Conservation (phyloP, 768 basidiomycete genomes). For the Rhizopogon vinicolor region DNA sequence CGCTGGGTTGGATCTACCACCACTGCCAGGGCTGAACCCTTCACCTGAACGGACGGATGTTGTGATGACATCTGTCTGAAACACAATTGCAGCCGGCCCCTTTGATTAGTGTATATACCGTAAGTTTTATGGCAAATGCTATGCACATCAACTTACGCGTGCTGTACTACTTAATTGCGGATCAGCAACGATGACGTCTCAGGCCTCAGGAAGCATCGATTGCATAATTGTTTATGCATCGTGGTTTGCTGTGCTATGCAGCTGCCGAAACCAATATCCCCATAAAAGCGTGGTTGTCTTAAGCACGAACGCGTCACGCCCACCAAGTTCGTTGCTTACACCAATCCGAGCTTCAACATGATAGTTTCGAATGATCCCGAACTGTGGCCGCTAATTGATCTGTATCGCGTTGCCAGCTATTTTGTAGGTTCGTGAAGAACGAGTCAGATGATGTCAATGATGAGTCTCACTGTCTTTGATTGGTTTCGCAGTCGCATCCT, state of each 20-base stretch:
- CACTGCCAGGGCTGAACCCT: conserved; percentile 31
- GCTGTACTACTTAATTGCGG: too few species aligned
- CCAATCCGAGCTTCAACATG: too few species aligned
- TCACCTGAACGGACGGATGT: conserved; percentile 34
- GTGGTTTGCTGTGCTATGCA: too few species aligned
- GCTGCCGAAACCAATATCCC: too few species aligned
- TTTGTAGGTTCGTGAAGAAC: not conserved
- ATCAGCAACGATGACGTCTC: too few species aligned
- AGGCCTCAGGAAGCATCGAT: too few species aligned
- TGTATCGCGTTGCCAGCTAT: not conserved
- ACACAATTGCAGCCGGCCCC: not conserved
- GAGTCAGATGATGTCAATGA: not conserved
- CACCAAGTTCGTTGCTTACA: too few species aligned
- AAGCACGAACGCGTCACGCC: too few species aligned
- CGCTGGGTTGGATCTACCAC: conserved; percentile 62
- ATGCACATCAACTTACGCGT: not conserved
- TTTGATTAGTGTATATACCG: not conserved
- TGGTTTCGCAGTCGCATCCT: not conserved
- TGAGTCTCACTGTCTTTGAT: not conserved
- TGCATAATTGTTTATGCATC: too few species aligned
- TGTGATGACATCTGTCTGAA: conserved; percentile 38
- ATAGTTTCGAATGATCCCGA: not conserved
- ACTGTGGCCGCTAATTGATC: not conserved
- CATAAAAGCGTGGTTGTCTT: too few species aligned
- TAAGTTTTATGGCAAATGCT: not conserved